Conservation (phyloP, 768 basidiomycete species). For the Psilocybe subaeruginosa region DNA sequence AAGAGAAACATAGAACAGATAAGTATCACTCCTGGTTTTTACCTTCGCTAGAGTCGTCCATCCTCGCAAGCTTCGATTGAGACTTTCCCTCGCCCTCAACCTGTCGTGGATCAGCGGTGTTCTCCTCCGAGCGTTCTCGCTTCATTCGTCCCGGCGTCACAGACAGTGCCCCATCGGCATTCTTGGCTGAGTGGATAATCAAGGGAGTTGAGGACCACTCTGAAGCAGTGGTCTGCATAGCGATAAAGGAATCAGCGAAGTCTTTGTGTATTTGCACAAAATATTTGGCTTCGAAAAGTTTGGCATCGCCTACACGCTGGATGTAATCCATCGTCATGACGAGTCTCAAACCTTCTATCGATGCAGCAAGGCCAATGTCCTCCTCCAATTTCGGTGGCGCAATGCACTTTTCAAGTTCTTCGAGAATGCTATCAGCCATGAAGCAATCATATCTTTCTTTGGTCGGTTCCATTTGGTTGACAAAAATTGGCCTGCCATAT, state of each 20-base stretch:
- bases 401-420: background rate
- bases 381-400: background rate
- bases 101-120: background rate
- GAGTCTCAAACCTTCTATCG: background rate
- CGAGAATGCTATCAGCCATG: background rate
- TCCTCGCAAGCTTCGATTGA: background rate
- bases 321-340: background rate
- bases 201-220: background rate
- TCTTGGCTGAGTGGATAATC: background rate
- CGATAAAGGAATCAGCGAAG: background rate
- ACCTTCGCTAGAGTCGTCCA: background rate
- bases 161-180: background rate
- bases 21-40: too few species aligned
- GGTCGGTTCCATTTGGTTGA: background rate
- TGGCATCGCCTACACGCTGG: background rate
- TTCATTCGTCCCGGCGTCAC: background rate
- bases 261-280: background rate
- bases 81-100: background rate
- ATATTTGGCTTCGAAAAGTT: background rate
- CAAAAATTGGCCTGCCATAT: background rate
- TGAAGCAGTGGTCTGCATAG: background rate
- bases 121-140: background rate
- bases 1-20: too few species aligned
- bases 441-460: background rate
- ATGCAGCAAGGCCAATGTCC: background rate